Evolutionary conservation across 352 stramenopile genomes (phyloP), one percentile per base, ranked within the genome.

Genomic region (Phytophthora citricola): DNA sequence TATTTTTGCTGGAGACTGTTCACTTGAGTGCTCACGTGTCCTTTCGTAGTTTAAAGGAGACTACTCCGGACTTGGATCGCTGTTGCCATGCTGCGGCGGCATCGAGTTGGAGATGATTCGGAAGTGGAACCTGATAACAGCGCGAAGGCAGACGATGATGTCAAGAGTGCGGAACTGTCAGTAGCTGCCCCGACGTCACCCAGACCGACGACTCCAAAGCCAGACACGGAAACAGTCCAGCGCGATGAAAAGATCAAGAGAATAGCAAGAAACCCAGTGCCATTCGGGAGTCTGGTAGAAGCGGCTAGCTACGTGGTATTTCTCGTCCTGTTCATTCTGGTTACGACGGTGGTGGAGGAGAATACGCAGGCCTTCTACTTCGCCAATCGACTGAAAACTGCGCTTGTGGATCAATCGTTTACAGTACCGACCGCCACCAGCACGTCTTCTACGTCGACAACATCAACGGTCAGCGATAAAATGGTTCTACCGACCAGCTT

Each of bases 301-400:
- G 78, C 74, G 14, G 66, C 79, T 24, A 63, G 73, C 20, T 89
- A 82, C 56, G 61, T 70, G 2, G 68, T 82, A 10, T 91, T 91
- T 59, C 56, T 91, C 14, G 36, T 91, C 14, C 32, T 89, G 15
- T 88, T 91, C 43, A 60, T 91, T 10, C 27, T 91, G 46, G 75
- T 78, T 2, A 89, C 78, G 9, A 76, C 61, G 0, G 69, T 87
- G 34, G 53, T 91, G 15, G 79, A 79, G 22, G 70, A 80, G 22
- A 66, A 78, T 51, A 70, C 71, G 17, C 65, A 86, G 27, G 69
- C 67, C 2, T 93, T 91, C 52, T 93, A 85, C 76, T 91, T 90
- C 56, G 67, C 78, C 10, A 81, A 89, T 45, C 79, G 80, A 51
- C 60, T 91, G 4, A 75, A 75, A 31, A 71, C 56, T 5, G 78